Evolutionary conservation across 2,329 filamentous ascomycete species (phyloP).

Genomic region (Decorospora gaudefroyi): DNA sequence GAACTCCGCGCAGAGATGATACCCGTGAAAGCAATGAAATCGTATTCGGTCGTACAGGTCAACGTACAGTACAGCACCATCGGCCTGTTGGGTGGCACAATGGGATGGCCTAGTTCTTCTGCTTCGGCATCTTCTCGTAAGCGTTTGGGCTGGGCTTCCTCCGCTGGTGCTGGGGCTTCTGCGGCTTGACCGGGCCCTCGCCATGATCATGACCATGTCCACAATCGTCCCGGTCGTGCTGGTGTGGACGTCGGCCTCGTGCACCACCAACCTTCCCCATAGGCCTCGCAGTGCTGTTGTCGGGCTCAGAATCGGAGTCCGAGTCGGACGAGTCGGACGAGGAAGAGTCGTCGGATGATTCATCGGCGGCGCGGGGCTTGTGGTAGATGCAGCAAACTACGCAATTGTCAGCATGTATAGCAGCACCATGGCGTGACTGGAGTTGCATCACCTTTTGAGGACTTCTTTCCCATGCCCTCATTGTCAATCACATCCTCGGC

Average conservation of each 20-base stretch:
- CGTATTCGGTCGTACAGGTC: slow-evolving; percentile 15
- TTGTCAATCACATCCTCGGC: slow-evolving; percentile 93
- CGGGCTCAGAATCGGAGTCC: slow-evolving; percentile 58
- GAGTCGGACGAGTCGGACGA: slow-evolving; percentile 62
- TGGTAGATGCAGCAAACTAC: slow-evolving; percentile 99
- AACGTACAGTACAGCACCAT: slow-evolving; percentile 2
- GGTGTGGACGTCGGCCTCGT: slow-evolving; percentile 32
- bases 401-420: neutral
- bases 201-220: slow-evolving; percentile 48
- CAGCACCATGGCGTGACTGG: neutral
- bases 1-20: slow-evolving; percentile 18
- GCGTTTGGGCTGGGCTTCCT: slow-evolving; percentile 74
- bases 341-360: slow-evolving; percentile 72
- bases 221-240: slow-evolving; percentile 41
- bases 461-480: slow-evolving; percentile 91
- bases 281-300: slow-evolving; percentile 55
- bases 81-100: slow-evolving; percentile 5
- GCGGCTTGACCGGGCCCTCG: slow-evolving; percentile 49
- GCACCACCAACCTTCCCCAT: slow-evolving; percentile 34
- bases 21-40: slow-evolving; percentile 9
- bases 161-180: slow-evolving; percentile 47
- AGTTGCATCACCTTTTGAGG: slow-evolving; percentile 74
- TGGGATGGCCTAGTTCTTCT: slow-evolving; percentile 38
- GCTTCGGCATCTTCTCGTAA: slow-evolving; percentile 74
- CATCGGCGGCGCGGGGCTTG: slow-evolving; percentile 68